Conservation (phyloP, 148 eudicot species). For the Dianthus caryophyllus region DNA sequence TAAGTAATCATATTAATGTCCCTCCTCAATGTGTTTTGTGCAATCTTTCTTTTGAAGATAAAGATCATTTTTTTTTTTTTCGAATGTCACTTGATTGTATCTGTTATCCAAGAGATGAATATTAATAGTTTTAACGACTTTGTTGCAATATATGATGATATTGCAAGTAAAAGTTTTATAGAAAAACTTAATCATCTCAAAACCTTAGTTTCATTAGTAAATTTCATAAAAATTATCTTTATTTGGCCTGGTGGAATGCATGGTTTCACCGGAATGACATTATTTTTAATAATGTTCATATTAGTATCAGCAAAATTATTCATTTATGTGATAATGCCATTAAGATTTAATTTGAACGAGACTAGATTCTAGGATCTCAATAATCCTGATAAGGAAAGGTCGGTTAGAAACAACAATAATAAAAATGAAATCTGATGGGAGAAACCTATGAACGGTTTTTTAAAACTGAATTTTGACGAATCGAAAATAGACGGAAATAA, state of each 20-base stretch:
- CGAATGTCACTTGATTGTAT: neutral
- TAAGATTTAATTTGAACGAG: neutral
- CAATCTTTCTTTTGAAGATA: neutral
- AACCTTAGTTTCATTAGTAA: neutral
- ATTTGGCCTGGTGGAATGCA: neutral
- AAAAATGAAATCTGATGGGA: neutral
- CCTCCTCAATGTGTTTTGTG: neutral
- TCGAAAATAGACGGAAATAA: too few species aligned
- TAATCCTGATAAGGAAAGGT: neutral
- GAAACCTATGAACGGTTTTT: too few species aligned
- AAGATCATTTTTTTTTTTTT: neutral
- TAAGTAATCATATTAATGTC: too few species aligned
- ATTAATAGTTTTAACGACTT: neutral
- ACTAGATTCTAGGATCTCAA: neutral
- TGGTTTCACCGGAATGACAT: neutral
- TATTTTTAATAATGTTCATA: too few species aligned
- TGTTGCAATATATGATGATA: neutral
- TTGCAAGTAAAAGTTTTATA: neutral
- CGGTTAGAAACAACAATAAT: neutral
- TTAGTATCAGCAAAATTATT: too few species aligned
- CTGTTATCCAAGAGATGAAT: neutral
- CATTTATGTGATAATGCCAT: too few species aligned
- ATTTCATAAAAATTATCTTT: too few species aligned
- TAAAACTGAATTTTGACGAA: too few species aligned
- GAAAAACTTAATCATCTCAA: neutral